Conservation (phyloP, 2,329 filamentous ascomycete species). For the Diplodia scrobiculata region DNA sequence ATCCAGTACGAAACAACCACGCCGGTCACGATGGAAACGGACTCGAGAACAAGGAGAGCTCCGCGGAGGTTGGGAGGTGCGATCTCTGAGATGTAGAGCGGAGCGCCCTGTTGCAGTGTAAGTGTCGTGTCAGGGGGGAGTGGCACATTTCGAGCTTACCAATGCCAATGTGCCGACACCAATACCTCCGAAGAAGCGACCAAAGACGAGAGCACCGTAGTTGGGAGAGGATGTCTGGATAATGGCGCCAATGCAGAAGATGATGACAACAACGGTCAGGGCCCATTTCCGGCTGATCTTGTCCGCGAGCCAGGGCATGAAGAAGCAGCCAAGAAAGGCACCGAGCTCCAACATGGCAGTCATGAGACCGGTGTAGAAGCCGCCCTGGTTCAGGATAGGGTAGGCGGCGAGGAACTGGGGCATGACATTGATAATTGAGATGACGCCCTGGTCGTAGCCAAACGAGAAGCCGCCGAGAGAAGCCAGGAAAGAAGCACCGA, state of each 20-base stretch:
- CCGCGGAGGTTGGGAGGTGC: conserved; percentile 67
- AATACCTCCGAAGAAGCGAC: conserved; percentile 39
- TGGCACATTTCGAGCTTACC: conserved; percentile 53
- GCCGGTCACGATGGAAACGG: conserved; percentile 48
- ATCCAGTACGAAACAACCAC: conserved; percentile 50
- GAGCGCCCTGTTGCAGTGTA: conserved; percentile 45
- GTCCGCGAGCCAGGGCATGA: conserved; percentile 47
- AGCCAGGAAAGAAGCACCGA: conserved; percentile 49
- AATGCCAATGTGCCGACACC: conserved; percentile 40
- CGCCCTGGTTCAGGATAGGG: conserved; percentile 37
- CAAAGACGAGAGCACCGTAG: conserved; percentile 40
- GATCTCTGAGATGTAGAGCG: conserved; percentile 80
- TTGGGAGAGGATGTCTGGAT: conserved; percentile 41
- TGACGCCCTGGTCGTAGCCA: conserved; percentile 38
- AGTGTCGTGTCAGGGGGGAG: conserved; percentile 47
- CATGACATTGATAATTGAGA: conserved; percentile 52
- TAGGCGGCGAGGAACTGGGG: conserved; percentile 48
- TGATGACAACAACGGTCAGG: conserved; percentile 43
- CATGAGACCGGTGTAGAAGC: conserved; percentile 47
- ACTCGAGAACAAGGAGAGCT: conserved; percentile 52
- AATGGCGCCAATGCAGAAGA: conserved; percentile 54
- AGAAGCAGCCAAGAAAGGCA: conserved; percentile 44
- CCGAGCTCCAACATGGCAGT: conserved; percentile 51
- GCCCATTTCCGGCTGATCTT: conserved; percentile 50
- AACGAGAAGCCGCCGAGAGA: conserved; percentile 49